Conservation (phyloP, 257 asterid species). For the Forsythia suspensa region DNA sequence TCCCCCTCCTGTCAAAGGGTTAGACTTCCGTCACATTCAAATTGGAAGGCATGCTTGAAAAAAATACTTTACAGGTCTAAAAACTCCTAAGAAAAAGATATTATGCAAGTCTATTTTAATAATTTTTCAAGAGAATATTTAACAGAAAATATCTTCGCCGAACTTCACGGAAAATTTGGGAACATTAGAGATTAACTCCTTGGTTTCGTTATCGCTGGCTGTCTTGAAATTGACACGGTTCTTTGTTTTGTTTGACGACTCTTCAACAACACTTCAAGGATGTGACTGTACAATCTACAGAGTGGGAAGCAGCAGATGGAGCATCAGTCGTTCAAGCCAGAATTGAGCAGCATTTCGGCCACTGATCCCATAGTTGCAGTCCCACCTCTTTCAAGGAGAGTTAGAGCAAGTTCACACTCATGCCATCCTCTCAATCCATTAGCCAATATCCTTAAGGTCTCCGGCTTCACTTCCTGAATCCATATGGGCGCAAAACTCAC, state of each 20-base stretch:
- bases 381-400: constrained; percentile 23
- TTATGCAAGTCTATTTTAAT: background rate
- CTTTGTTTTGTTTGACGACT: background rate
- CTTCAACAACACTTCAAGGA: background rate
- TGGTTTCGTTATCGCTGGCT: background rate
- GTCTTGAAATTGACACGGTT: background rate
- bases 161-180: background rate
- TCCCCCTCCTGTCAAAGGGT: too few species aligned
- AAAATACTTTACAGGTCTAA: too few species aligned
- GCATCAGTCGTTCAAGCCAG: background rate
- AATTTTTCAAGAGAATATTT: background rate
- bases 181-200: background rate
- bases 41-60: too few species aligned
- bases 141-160: background rate
- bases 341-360: constrained; percentile 16
- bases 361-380: constrained; percentile 19
- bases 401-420: constrained; percentile 15
- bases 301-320: background rate
- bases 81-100: too few species aligned
- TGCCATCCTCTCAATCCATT: constrained; percentile 21
- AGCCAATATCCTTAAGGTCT: constrained; percentile 8
- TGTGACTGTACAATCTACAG: background rate
- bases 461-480: constrained; percentile 22
- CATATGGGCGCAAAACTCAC: constrained; percentile 12
- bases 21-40: too few species aligned